phyloP scores from a whole-genome alignment of 768 basidiomycete genomes.

The Megacollybia marginata region DNA sequence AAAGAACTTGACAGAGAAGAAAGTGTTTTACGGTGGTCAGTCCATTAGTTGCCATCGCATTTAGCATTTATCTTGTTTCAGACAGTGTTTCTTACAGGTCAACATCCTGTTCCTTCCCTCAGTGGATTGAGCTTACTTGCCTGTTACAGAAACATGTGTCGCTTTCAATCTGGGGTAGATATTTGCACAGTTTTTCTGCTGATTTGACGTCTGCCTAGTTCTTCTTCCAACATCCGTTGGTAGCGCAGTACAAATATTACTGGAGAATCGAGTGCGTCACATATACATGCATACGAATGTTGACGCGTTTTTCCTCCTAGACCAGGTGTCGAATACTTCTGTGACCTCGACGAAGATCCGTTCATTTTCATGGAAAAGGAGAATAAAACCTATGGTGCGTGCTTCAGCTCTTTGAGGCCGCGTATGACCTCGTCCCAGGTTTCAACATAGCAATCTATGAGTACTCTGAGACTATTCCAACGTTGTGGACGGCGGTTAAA shows the following conservation, averaged over 20 bases:
- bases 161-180: conserved; percentile 66
- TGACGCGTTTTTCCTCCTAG: conserved; percentile 25
- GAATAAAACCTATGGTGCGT: conserved; percentile 58
- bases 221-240: conserved; percentile 68
- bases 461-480: conserved; percentile 69
- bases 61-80: conserved; percentile 4
- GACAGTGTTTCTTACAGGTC: neutral
- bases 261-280: conserved; percentile 58
- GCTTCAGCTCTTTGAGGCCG: neutral
- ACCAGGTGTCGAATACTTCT: conserved; percentile 70
- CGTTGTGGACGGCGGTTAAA: conserved; percentile 67
- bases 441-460: conserved; percentile 77
- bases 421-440: conserved; percentile 25
- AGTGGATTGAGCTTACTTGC: conserved; percentile 36
- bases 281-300: no score
- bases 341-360: conserved; percentile 61
- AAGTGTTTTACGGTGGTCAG: conserved; percentile 38
- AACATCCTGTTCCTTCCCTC: neutral
- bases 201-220: conserved; percentile 29
- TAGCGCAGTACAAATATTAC: conserved; percentile 69
- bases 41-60: conserved; percentile 17
- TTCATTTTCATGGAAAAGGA: conserved; percentile 71
- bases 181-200: no score
- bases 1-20: conserved; percentile 50
- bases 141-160: conserved; percentile 69